Evolutionary conservation across 2,329 filamentous ascomycete genomes (phyloP).

Genomic region (Raffaelea deltoideospora): DNA sequence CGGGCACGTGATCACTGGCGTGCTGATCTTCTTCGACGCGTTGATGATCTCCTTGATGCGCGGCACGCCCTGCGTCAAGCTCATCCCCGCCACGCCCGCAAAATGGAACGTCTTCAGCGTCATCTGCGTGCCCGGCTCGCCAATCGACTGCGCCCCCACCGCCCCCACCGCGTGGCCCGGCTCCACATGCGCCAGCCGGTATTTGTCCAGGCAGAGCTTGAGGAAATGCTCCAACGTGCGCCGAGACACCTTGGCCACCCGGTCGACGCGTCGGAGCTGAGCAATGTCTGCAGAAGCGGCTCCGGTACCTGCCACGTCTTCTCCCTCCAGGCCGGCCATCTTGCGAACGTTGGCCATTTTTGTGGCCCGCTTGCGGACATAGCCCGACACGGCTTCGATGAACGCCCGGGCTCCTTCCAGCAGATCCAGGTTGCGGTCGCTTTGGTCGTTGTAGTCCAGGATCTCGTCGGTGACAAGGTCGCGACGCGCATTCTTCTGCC

Average conservation of each 20-base stretch:
- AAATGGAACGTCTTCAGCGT: constrained; percentile 99
- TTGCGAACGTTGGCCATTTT: constrained; percentile 36
- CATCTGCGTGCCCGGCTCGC: constrained; percentile 98
- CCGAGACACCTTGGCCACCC: constrained; percentile 70
- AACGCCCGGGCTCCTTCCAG: constrained; percentile 74
- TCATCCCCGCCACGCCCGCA: constrained; percentile 98
- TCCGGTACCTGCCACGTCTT: constrained; percentile 7
- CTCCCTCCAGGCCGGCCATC: constrained; percentile 32
- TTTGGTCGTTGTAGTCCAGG: constrained; percentile 56
- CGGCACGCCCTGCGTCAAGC: constrained; percentile 95
- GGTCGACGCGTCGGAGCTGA: constrained; percentile 37
- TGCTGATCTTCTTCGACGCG: constrained; percentile 84
- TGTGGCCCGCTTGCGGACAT: constrained; percentile 47
- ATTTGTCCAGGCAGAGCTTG: constrained; percentile 70
- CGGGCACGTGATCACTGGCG: constrained; percentile 80
- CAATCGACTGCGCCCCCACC: constrained; percentile 93
- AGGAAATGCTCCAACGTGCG: constrained; percentile 65
- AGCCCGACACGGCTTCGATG: constrained; percentile 60
- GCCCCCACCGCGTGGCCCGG: constrained; percentile 93
- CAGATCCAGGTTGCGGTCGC: constrained; percentile 56
- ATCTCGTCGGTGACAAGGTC: constrained; percentile 45
- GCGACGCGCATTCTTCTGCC: constrained; percentile 45
- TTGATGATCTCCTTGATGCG: constrained; percentile 99
- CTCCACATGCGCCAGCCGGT: constrained; percentile 79
- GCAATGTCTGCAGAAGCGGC: constrained; percentile 12